phyloP scores from a whole-genome alignment of 2,329 filamentous ascomycete species.

The Apiospora phragmitis region DNA sequence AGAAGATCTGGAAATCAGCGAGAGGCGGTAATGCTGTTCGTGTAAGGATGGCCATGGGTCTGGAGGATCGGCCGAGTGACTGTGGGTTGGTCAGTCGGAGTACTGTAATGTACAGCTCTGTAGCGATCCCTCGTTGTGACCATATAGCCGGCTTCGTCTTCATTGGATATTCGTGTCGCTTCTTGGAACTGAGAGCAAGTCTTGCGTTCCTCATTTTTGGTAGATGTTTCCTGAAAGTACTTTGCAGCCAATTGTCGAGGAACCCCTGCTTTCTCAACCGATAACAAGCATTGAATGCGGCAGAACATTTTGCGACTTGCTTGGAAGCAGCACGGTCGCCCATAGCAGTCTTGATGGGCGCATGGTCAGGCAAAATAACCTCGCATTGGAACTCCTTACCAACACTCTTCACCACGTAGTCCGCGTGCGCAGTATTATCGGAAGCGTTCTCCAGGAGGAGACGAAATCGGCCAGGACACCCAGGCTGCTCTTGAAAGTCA shows the following conservation, averaged over 20 bases:
- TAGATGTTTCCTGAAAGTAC: slow-evolving; percentile 68
- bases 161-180: slow-evolving; percentile 74
- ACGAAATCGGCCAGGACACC: slow-evolving; percentile 73
- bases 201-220: slow-evolving; percentile 86
- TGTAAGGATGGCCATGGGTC: slow-evolving; percentile 71
- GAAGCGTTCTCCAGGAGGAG: slow-evolving; percentile 59
- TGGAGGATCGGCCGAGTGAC: slow-evolving; percentile 58
- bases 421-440: slow-evolving; percentile 38
- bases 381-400: slow-evolving; percentile 71
- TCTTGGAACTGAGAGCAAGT: slow-evolving; percentile 78
- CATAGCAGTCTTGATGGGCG: slow-evolving; percentile 66
- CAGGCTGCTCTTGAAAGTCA: slow-evolving; percentile 77
- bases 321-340: slow-evolving; percentile 70
- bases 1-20: slow-evolving; percentile 70
- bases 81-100: slow-evolving; percentile 59
- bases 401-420: slow-evolving; percentile 62
- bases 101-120: slow-evolving; percentile 59
- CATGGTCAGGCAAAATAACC: slow-evolving; percentile 72
- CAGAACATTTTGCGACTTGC: slow-evolving; percentile 79
- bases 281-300: slow-evolving; percentile 81
- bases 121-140: slow-evolving; percentile 50
- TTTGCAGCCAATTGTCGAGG: slow-evolving; percentile 73
- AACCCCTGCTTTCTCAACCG: slow-evolving; percentile 65
- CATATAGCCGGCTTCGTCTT: slow-evolving; percentile 77
- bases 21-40: slow-evolving; percentile 63